Evolutionary conservation across 2,329 filamentous ascomycete species (phyloP), one percentile per base, ranked within the genome.

Genomic region (Botrytis hyacinthi): DNA sequence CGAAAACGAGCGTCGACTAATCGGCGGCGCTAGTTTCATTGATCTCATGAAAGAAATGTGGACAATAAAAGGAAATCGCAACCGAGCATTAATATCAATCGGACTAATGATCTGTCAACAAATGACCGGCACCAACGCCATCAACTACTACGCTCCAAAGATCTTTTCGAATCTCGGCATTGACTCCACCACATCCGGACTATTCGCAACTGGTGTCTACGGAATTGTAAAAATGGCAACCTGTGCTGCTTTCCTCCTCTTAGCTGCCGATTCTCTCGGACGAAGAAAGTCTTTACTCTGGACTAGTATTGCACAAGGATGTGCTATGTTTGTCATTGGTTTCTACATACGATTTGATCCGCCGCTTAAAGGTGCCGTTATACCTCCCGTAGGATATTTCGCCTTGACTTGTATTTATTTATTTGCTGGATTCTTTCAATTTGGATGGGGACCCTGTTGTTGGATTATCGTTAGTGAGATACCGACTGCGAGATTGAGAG

Each of bases 171-270:
- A 88, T 76, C 84, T 93, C 3, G 91, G 91, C 29, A 85, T 93
- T 77, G 81, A 80, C 37, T 84, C 84, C 20, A 89, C 86, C 9
- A 81, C 86, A 57, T 85, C 87, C 59, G 88, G 87, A 29, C 87
- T 93, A 37, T 92, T 93, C 80, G 91, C 92, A 7, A 93, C 91
- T 0, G 91, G 92, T 59, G 87, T 93, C 76, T 93, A 93, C 79
- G 91, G 91, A 40, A 86, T 93, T 71, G 88, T 92, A 73, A 93
- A 93, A 81, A 89, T 91, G 82, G 82, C 85, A 16, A 87, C 88
- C 57, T 92, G 90, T 79, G 85, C 86, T 8, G 79, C 85, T 71
- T 93, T 93, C 84, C 84, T 93, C 40, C 79, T 91, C 76, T 90
- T 92, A 77, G 87, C 88, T 22, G 90, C 90, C 74, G 92, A 93